Evolutionary conservation across 108 stramenopile genomes (phyloP).

Genomic region (Nitzschia palea): DNA sequence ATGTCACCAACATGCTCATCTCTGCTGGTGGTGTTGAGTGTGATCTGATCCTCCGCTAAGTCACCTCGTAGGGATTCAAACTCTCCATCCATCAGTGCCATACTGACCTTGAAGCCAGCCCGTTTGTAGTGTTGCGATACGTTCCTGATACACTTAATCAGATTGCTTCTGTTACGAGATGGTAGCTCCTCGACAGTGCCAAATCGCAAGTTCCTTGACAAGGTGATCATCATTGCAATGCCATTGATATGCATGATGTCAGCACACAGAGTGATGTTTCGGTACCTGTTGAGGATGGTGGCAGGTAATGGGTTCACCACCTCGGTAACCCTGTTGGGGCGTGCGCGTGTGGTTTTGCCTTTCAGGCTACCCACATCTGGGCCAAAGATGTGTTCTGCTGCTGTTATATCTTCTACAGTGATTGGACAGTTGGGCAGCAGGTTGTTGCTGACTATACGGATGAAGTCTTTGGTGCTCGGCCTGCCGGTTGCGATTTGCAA

Average conservation of each 20-base stretch:
- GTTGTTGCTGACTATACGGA: background rate
- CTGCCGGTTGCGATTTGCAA: background rate
- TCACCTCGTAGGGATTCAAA: slow-evolving; percentile 32
- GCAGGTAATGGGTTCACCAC: background rate
- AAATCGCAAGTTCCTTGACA: slow-evolving; percentile 33
- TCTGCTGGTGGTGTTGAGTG: background rate
- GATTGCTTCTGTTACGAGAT: background rate
- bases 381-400: slow-evolving; percentile 6
- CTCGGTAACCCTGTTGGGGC: background rate
- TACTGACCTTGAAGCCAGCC: slow-evolving; percentile 30
- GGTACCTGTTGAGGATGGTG: background rate
- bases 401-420: background rate
- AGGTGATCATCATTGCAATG: slow-evolving; percentile 39
- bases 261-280: slow-evolving; percentile 4
- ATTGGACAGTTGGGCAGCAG: slow-evolving; percentile 1
- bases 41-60: background rate
- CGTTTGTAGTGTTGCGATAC: slow-evolving; percentile 19
- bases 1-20: slow-evolving; percentile 55
- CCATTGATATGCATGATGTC: slow-evolving; percentile 45
- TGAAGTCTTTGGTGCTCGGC: slow-evolving; percentile 13
- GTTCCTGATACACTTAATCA: background rate
- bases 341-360: background rate
- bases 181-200: slow-evolving; percentile 9
- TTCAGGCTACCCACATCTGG: slow-evolving; percentile 15
- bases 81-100: slow-evolving; percentile 27